Evolutionary conservation across 2,329 filamentous ascomycete genomes (phyloP).

Genomic region (Fusarium albosuccineum): DNA sequence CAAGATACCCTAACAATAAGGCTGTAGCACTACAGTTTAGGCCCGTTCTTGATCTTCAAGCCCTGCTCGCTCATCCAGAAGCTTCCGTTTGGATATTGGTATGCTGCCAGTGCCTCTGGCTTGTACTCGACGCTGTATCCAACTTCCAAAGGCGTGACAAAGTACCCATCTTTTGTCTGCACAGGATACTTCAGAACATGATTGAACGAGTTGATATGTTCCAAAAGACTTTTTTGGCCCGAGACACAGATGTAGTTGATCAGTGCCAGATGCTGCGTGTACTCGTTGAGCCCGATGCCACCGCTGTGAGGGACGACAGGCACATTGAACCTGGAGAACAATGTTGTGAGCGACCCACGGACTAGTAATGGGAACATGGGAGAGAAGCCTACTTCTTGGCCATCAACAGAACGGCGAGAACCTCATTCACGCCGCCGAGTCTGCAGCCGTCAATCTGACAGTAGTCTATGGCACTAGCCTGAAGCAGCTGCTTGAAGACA

Average conservation of each 20-base stretch:
- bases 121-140: background rate
- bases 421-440: constrained; percentile 91
- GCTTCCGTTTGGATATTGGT: background rate
- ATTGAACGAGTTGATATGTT: background rate
- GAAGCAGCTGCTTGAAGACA: constrained; percentile 92
- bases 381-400: constrained; percentile 72
- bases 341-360: too few relatives aligned
- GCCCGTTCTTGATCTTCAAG: too few relatives aligned
- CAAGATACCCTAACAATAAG: too few relatives aligned
- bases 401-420: constrained; percentile 88
- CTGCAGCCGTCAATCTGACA: constrained; percentile 93
- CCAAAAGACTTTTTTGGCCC: background rate
- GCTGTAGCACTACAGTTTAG: too few relatives aligned
- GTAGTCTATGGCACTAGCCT: constrained; percentile 83
- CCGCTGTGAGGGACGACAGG: background rate
- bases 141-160: background rate
- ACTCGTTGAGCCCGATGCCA: background rate
- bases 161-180: background rate
- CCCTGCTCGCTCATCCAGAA: too few relatives aligned
- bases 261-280: background rate
- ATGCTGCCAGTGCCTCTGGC: background rate
- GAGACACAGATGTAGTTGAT: background rate
- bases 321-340: background rate
- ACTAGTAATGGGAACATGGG: too few relatives aligned
- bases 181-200: background rate